Evolutionary conservation across 2,329 filamentous ascomycete species (phyloP).

Genomic region (Pseudocercospora eumusae): DNA sequence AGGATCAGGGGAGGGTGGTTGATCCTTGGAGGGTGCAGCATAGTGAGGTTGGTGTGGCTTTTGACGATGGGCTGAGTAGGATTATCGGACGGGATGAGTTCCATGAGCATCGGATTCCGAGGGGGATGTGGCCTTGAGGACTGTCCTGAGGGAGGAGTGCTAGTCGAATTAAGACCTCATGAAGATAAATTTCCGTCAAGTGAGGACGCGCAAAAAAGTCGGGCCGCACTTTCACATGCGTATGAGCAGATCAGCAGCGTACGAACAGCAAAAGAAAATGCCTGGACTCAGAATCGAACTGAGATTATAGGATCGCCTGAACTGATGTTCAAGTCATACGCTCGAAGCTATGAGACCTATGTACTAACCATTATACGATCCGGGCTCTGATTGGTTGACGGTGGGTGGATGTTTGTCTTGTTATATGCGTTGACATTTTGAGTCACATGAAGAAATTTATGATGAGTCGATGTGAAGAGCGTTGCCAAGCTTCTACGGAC

Average conservation of each 20-base stretch:
- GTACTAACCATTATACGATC: slow-evolving; percentile 13
- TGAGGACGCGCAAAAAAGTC: no score
- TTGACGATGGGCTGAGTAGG: slow-evolving; percentile 37
- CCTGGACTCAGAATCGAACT: slow-evolving; percentile 3
- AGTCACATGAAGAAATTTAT: not conserved
- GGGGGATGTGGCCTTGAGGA: slow-evolving; percentile 36
- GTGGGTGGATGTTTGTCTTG: not conserved
- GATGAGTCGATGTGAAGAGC: not conserved
- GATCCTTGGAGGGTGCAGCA: slow-evolving; percentile 34
- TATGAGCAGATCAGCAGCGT: no score
- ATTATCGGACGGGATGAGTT: slow-evolving; percentile 32
- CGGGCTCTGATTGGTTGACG: slow-evolving; percentile 7
- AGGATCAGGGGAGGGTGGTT: slow-evolving; percentile 30
- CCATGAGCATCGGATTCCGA: slow-evolving; percentile 32
- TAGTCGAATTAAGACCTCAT: no score
- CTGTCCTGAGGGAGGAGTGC: not conserved
- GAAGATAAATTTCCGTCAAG: no score
- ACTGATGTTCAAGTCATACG: not conserved
- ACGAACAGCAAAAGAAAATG: not conserved
- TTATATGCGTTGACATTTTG: not conserved
- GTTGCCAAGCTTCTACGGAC: not conserved
- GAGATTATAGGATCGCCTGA: slow-evolving; percentile 9
- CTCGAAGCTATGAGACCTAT: slow-evolving; percentile 13
- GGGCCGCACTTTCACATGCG: no score
- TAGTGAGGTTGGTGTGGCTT: slow-evolving; percentile 29